phyloP scores from a whole-genome alignment of 176 grass and related monocot genomes.

The Tillandsia fasciculata region DNA sequence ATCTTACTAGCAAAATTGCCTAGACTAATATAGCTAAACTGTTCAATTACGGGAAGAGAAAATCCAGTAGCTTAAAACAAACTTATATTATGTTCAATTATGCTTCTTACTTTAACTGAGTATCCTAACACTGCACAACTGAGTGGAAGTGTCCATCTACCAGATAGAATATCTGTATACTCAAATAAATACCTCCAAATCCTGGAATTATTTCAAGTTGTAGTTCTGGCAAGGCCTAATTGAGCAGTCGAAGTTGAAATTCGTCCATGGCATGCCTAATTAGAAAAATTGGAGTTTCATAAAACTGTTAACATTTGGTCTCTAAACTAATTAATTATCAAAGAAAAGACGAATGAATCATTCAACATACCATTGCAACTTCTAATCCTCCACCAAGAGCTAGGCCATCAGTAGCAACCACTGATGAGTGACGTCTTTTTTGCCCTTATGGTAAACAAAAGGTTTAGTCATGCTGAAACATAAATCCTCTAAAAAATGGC shows the following conservation, averaged over 20 bases:
- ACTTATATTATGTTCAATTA: no score
- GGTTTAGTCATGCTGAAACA: neutral
- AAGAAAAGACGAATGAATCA: slow-evolving; percentile 11
- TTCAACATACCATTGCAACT: slow-evolving; percentile 68
- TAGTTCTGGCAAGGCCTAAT: slow-evolving; percentile 79
- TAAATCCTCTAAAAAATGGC: slow-evolving; percentile 16
- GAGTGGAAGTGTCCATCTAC: neutral
- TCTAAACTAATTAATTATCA: neutral
- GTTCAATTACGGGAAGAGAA: no score
- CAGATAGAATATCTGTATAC: neutral
- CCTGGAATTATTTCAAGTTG: slow-evolving; percentile 78
- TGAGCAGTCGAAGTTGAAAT: slow-evolving; percentile 73
- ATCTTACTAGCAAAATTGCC: no score
- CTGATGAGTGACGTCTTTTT: slow-evolving; percentile 52
- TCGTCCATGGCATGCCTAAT: slow-evolving; percentile 91
- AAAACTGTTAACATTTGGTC: neutral
- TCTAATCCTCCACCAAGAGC: slow-evolving; percentile 91
- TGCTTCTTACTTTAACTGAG: neutral
- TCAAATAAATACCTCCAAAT: slow-evolving; percentile 67
- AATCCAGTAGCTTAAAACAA: no score
- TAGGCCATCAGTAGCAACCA: slow-evolving; percentile 87
- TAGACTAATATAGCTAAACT: no score
- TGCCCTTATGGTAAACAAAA: slow-evolving; percentile 40
- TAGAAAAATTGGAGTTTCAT: slow-evolving; percentile 2
- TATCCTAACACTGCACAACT: neutral